Evolutionary conservation across 768 basidiomycete species (phyloP).

Genomic region (Macrolepiota albuminosa): DNA sequence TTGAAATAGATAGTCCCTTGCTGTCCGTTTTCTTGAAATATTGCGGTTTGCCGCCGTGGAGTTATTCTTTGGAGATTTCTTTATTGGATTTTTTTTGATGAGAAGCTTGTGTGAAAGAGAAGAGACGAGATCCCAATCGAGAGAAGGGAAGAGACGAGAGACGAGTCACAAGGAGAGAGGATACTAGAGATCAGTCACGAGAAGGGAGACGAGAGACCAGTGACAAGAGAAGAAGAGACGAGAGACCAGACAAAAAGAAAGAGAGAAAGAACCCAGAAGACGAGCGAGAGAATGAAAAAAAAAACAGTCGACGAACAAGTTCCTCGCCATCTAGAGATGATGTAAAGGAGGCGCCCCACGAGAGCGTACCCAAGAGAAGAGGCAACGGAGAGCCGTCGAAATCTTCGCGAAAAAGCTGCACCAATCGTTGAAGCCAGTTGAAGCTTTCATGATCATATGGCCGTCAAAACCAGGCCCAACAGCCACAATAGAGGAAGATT

Average conservation of each 20-base stretch:
- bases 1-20: too few species aligned
- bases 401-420: neutral
- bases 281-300: neutral
- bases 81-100: neutral
- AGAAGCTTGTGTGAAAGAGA: neutral
- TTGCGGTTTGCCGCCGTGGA: neutral
- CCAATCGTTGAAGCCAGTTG: neutral
- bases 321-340: neutral
- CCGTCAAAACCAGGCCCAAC: neutral
- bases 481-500: neutral
- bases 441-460: neutral
- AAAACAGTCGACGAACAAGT: neutral
- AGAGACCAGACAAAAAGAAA: neutral
- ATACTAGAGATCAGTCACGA: neutral
- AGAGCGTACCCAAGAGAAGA: neutral
- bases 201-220: too few species aligned
- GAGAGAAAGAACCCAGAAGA: neutral
- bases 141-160: too few species aligned
- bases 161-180: neutral
- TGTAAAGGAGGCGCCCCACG: neutral
- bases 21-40: neutral
- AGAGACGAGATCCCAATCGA: too few species aligned
- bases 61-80: neutral
- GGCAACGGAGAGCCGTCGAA: neutral
- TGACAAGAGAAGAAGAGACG: neutral